phyloP scores from a whole-genome alignment of 2,329 filamentous ascomycete species.

The Ceratocystiopsis sp. region DNA sequence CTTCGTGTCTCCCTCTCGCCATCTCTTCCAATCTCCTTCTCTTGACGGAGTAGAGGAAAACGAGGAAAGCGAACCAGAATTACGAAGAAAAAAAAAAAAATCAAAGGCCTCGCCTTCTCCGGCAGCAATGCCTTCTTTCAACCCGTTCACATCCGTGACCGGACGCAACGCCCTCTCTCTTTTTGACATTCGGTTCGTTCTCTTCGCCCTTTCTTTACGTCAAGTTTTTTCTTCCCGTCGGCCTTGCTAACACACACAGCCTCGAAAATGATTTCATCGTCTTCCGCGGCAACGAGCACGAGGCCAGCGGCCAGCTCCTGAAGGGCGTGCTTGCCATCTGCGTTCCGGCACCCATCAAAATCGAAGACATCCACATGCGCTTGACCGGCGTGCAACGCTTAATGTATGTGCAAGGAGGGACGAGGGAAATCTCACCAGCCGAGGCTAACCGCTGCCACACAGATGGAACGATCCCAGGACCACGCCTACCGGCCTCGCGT shows the following conservation, averaged over 20 bases:
- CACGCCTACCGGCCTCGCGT: slow-evolving; percentile 40
- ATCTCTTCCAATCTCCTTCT: too few species aligned
- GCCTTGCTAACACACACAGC: slow-evolving; percentile 22
- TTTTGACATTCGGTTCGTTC: slow-evolving; percentile 39
- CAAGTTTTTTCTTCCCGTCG: not conserved
- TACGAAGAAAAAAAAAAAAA: too few species aligned
- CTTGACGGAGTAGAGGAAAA: too few species aligned
- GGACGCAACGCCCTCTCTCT: slow-evolving; percentile 34
- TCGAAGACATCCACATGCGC: slow-evolving; percentile 57
- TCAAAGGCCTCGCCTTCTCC: not conserved
- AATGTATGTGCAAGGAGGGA: too few species aligned
- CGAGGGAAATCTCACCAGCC: too few species aligned
- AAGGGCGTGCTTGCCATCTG: slow-evolving; percentile 61
- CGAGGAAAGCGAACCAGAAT: too few species aligned
- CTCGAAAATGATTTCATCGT: slow-evolving; percentile 67
- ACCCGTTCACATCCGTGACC: slow-evolving; percentile 35
- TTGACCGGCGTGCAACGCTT: slow-evolving; percentile 53
- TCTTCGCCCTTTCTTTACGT: not conserved
- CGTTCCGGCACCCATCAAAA: slow-evolving; percentile 47
- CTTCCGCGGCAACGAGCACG: slow-evolving; percentile 57
- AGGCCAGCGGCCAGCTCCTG: slow-evolving; percentile 58
- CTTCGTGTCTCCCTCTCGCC: too few species aligned
- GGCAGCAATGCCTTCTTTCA: slow-evolving; percentile 31
- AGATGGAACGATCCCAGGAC: slow-evolving; percentile 35
- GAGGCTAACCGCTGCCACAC: not conserved